Evolutionary conservation across 2,329 filamentous ascomycete genomes (phyloP).

Genomic region (Macrophomina phaseolina): DNA sequence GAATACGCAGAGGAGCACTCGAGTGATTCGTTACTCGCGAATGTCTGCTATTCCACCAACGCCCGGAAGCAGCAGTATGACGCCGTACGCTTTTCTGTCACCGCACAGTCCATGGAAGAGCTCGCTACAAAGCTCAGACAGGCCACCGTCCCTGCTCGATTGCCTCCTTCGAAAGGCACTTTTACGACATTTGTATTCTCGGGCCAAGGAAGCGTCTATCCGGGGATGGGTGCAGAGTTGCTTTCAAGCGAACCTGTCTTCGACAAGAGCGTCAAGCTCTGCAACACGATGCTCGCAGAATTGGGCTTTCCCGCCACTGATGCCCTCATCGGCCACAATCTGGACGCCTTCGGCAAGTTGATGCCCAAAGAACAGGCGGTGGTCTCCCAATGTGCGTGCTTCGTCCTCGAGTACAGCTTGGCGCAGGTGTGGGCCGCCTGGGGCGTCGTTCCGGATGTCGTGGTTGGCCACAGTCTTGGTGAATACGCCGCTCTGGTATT

Average conservation of each 20-base stretch:
- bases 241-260: constrained; percentile 29
- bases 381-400: constrained; percentile 37
- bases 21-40: neutral
- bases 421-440: constrained; percentile 38
- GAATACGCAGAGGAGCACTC: neutral
- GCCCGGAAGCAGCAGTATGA: neutral
- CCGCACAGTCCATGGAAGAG: neutral
- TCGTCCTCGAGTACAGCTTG: constrained; percentile 41
- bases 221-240: constrained; percentile 28
- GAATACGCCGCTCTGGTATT: constrained; percentile 21
- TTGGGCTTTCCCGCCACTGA: constrained; percentile 30
- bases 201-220: constrained; percentile 25
- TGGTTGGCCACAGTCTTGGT: constrained; percentile 31
- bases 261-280: constrained; percentile 30
- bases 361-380: constrained; percentile 30
- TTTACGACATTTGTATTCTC: constrained; percentile 24
- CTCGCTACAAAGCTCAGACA: neutral
- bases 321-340: constrained; percentile 30
- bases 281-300: neutral
- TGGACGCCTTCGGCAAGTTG: neutral
- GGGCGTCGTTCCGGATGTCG: constrained; percentile 28
- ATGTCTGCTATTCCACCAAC: neutral
- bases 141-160: neutral
- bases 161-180: neutral
- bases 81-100: neutral